phyloP scores from a whole-genome alignment of 352 stramenopile genomes.

The Peronosclerospora sorghi region DNA sequence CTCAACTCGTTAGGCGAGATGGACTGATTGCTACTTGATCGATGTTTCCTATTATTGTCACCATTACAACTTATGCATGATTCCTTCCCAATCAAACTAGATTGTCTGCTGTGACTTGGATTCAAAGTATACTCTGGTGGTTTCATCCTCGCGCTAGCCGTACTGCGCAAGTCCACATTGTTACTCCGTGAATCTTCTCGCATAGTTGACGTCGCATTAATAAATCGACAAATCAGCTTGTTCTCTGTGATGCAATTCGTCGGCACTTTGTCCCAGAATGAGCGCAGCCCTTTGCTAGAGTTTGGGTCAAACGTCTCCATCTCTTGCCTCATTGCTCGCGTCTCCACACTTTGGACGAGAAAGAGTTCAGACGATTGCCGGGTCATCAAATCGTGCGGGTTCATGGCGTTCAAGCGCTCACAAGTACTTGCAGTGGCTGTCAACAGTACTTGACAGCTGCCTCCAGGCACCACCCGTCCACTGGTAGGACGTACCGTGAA shows the following conservation, averaged over 20 bases:
- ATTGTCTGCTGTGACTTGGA: constrained; percentile 10
- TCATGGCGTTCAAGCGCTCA: constrained; percentile 23
- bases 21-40: constrained; percentile 15
- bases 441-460: constrained; percentile 26
- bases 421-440: constrained; percentile 24
- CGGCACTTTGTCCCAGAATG: constrained; percentile 51
- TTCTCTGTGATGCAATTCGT: constrained; percentile 43
- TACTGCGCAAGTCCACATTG: constrained; percentile 7
- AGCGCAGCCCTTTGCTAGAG: constrained; percentile 23
- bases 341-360: constrained; percentile 45
- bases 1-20: constrained; percentile 7
- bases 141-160: constrained; percentile 13
- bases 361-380: constrained; percentile 37
- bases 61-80: constrained; percentile 8
- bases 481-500: constrained; percentile 68
- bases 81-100: constrained; percentile 14
- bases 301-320: constrained; percentile 28
- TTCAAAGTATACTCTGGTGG: constrained; percentile 9
- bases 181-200: constrained; percentile 5
- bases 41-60: constrained; percentile 1
- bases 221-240: constrained; percentile 58
- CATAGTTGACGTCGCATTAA: background rate
- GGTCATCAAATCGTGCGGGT: constrained; percentile 19
- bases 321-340: constrained; percentile 28
- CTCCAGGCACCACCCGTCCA: constrained; percentile 34